phyloP scores from a whole-genome alignment of 2,329 filamentous ascomycete species.

The Trichoderma endophyticum region DNA sequence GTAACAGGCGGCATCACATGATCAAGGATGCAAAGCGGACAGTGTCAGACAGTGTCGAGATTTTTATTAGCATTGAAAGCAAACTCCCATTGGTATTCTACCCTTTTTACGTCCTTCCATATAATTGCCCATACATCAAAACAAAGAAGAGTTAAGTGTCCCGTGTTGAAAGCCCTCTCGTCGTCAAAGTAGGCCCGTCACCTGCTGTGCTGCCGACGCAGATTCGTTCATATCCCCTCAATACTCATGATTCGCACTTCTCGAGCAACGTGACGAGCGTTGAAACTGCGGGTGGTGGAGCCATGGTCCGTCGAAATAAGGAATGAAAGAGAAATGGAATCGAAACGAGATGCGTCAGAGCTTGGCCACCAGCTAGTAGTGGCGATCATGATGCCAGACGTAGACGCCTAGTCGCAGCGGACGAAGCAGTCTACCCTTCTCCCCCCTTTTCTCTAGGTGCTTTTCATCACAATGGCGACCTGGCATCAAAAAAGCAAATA shows the following conservation, averaged over 20 bases:
- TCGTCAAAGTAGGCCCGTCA: neutral
- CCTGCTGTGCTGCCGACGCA: neutral
- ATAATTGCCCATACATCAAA: slow-evolving; percentile 16
- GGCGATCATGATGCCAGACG: neutral
- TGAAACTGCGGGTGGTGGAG: neutral
- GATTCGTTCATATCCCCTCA: neutral
- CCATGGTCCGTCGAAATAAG: neutral
- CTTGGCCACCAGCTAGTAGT: neutral
- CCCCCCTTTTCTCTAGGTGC: neutral
- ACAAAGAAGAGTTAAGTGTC: slow-evolving; percentile 12
- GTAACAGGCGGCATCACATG: slow-evolving; percentile 4
- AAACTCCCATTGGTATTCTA: slow-evolving; percentile 19
- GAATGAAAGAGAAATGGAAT: neutral
- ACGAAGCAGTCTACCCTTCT: neutral
- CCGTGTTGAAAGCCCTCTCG: neutral
- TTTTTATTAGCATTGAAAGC: slow-evolving; percentile 5
- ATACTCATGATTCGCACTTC: neutral
- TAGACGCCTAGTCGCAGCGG: neutral
- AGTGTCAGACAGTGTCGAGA: neutral
- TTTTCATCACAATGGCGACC: neutral
- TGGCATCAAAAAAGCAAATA: neutral
- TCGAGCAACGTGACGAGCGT: neutral
- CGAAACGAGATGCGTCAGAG: neutral
- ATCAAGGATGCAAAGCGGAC: neutral
- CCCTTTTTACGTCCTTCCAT: slow-evolving; percentile 18